Evolutionary conservation across 2,329 filamentous ascomycete species (phyloP).

Genomic region (Apiospora phragmitis): DNA sequence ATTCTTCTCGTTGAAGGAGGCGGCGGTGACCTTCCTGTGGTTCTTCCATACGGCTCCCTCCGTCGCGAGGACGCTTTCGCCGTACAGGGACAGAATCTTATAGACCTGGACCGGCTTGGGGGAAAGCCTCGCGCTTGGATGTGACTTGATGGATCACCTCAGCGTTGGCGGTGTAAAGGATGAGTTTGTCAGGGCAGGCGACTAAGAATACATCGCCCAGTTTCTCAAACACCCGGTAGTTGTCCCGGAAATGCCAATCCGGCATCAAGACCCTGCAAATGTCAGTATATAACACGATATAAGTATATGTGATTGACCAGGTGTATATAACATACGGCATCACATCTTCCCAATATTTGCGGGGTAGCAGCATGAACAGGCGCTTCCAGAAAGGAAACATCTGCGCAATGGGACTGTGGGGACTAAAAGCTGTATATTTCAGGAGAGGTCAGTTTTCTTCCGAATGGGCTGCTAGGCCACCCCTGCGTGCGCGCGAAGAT

Average conservation of each 20-base stretch:
- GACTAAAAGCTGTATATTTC: slow-evolving; percentile 42
- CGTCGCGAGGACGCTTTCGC: slow-evolving; percentile 69
- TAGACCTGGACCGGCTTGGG: slow-evolving; percentile 67
- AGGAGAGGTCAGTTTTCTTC: not conserved
- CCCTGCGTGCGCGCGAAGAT: not conserved
- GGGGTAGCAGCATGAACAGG: slow-evolving; percentile 55
- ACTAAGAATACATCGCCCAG: slow-evolving; percentile 65
- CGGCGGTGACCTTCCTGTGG: slow-evolving; percentile 71
- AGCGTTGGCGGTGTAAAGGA: slow-evolving; percentile 61
- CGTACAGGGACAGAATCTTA: slow-evolving; percentile 62
- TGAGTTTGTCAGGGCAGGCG: slow-evolving; percentile 56
- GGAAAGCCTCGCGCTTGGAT: slow-evolving; percentile 67
- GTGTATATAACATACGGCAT: slow-evolving; percentile 50
- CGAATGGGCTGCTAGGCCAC: not conserved
- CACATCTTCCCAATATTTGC: slow-evolving; percentile 56
- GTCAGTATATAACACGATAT: slow-evolving; percentile 6
- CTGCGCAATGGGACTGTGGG: slow-evolving; percentile 57
- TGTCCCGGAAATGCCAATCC: slow-evolving; percentile 59
- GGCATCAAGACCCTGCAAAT: slow-evolving; percentile 50
- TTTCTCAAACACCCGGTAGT: slow-evolving; percentile 58
- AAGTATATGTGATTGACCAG: not conserved
- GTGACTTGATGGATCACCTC: slow-evolving; percentile 68
- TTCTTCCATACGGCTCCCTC: slow-evolving; percentile 70
- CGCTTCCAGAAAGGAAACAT: slow-evolving; percentile 55
- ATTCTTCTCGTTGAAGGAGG: slow-evolving; percentile 77